Percentiles rank a stretch among this genome's conserved stretches.
phyloP scores from a whole-genome alignment of 2,329 filamentous ascomycete genomes.

The Fusarium sp. region DNA sequence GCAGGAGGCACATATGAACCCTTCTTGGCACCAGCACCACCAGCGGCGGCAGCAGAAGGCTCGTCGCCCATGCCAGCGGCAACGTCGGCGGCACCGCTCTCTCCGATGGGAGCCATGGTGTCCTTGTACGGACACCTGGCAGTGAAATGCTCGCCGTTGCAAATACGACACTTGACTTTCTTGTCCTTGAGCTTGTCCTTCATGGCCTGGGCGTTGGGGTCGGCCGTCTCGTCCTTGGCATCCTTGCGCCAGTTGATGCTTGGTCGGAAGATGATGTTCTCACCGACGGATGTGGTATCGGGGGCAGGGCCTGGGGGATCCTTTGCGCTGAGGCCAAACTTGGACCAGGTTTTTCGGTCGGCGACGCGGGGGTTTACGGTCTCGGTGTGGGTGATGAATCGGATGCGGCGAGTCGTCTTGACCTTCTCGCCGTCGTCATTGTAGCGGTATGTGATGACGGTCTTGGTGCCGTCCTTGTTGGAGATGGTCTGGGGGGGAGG shows the following conservation, averaged over 20 bases:
- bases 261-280: slow-evolving; percentile 98
- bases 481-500: slow-evolving; percentile 89
- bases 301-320: slow-evolving; percentile 84
- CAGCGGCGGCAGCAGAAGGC: slow-evolving; percentile 55
- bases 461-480: slow-evolving; percentile 99
- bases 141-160: slow-evolving; percentile 98
- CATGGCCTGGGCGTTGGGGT: slow-evolving; percentile 78
- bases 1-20: slow-evolving; percentile 95
- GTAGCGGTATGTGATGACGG: slow-evolving; percentile 87
- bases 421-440: slow-evolving; percentile 96
- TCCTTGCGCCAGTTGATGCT: slow-evolving; percentile 94
- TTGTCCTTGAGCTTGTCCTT: slow-evolving; percentile 95
- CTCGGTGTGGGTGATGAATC: slow-evolving; percentile 90
- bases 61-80: slow-evolving; percentile 68
- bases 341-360: slow-evolving; percentile 91
- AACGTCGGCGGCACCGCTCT: slow-evolving; percentile 65
- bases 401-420: slow-evolving; percentile 96
- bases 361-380: slow-evolving; percentile 96
- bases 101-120: slow-evolving; percentile 91
- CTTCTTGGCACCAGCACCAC: slow-evolving; percentile 64
- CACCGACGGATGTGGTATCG: slow-evolving; percentile 92
- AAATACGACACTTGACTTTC: slow-evolving; percentile 99
- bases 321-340: slow-evolving; percentile 92
- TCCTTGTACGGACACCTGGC: slow-evolving; percentile 99
- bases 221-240: slow-evolving; percentile 82